phyloP scores from a whole-genome alignment of 1,139 yeast genomes.

The Candida albicans region DNA sequence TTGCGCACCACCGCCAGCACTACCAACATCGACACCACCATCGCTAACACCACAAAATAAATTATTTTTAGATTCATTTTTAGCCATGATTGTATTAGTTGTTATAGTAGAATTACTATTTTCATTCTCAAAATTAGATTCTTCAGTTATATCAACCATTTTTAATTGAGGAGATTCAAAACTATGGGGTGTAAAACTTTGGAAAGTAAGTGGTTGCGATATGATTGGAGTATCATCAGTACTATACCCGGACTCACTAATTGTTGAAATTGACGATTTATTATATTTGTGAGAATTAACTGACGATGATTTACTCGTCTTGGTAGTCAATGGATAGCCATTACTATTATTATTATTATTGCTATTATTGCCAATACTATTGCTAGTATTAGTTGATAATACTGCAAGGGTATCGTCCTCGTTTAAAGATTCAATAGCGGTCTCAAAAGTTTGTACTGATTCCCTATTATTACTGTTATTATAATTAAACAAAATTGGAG shows the following conservation, averaged over 20 bases:
- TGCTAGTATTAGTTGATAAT: conserved; percentile 2
- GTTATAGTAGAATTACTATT: conserved; percentile 1
- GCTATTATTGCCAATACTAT: background rate
- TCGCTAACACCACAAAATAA: background rate
- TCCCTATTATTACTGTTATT: conserved; percentile 5
- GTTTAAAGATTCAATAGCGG: conserved; percentile 20
- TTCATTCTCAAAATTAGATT: background rate
- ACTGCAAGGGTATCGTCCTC: conserved; percentile 10
- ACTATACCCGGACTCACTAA: conserved; percentile 20
- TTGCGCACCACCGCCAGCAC: background rate
- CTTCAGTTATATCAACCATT: conserved; percentile 11
- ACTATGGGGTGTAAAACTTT: conserved; percentile 18
- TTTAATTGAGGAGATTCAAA: conserved; percentile 16
- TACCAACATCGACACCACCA: background rate
- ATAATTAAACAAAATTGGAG: conserved; percentile 5
- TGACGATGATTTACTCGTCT: conserved; percentile 2
- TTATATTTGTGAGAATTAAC: conserved; percentile 12
- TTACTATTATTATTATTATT: background rate
- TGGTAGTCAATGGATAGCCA: background rate
- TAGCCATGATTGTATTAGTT: background rate
- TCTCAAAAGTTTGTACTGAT: conserved; percentile 32
- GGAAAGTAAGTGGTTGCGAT: conserved; percentile 27
- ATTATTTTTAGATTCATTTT: background rate
- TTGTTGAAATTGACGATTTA: conserved; percentile 18
- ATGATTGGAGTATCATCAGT: conserved; percentile 28